Evolutionary conservation across 2,329 filamentous ascomycete species (phyloP).

Genomic region (Xylaria sp.): DNA sequence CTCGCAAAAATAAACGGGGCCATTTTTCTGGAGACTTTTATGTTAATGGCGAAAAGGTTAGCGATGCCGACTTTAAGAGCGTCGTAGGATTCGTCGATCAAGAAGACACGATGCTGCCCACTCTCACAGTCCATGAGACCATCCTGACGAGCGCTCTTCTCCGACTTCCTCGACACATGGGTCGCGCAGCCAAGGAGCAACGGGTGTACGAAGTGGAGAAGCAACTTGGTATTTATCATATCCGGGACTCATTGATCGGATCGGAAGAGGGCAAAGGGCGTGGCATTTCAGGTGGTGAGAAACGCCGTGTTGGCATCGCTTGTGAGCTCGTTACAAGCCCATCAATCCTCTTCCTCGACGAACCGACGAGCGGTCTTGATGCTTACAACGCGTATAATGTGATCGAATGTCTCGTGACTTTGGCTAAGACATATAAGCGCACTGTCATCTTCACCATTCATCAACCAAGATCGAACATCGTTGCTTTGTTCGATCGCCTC

Average conservation of each 20-base stretch:
- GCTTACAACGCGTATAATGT: slow-evolving; percentile 99
- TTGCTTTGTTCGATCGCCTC: slow-evolving; percentile 94
- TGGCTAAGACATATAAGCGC: slow-evolving; percentile 95
- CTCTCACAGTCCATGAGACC: slow-evolving; percentile 96
- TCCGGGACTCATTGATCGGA: slow-evolving; percentile 93
- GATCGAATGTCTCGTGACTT: slow-evolving; percentile 90
- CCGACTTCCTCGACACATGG: slow-evolving; percentile 93
- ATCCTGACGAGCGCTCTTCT: slow-evolving; percentile 94
- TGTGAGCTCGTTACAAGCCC: slow-evolving; percentile 98
- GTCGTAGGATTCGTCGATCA: slow-evolving; percentile 98
- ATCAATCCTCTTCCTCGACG: slow-evolving; percentile 95
- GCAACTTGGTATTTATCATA: slow-evolving; percentile 93
- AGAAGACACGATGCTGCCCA: slow-evolving; percentile 96
- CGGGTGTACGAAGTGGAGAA: slow-evolving; percentile 92
- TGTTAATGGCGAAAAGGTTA: slow-evolving; percentile 91
- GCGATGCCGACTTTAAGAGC: slow-evolving; percentile 84
- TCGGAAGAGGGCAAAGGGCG: slow-evolving; percentile 94
- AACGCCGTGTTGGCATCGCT: slow-evolving; percentile 93
- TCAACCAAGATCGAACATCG: slow-evolving; percentile 97
- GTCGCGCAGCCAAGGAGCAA: slow-evolving; percentile 85
- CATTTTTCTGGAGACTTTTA: slow-evolving; percentile 81
- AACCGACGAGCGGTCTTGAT: slow-evolving; percentile 95
- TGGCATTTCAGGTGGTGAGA: slow-evolving; percentile 96
- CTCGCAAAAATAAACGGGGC: slow-evolving; percentile 96
- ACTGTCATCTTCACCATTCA: slow-evolving; percentile 99